Base-by-base conservation (phyloP, 371 early-diverging fungal genomes). In the Mucor saturninus region DNA sequence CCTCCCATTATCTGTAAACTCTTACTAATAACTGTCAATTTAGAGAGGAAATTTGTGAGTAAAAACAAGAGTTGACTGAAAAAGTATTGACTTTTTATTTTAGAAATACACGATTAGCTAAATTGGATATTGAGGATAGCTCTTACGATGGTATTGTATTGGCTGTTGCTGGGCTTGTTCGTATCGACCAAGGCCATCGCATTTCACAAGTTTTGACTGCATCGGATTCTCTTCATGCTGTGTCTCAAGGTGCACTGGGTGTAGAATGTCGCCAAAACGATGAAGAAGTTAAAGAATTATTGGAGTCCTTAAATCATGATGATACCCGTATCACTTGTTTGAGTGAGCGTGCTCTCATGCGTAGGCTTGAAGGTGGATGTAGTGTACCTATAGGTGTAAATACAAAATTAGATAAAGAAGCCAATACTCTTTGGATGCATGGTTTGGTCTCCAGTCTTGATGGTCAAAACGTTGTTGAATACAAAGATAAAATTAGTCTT, bases 321-420 rank as follows among this genome's bases (percentile, higher is more conserved):
- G 76, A 76, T 5, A 91, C 96, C 0, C 75, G 87, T 37, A 56
- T 93, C 38, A 71, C 86, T 21, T 94, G 95, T 59, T 71, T 80
- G 31, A 88, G 92, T 5, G 98, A 98, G 69, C 93, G 98, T n/a
- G 80, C 88, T 30, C 81, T 97, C 65, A 92, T 98, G 94, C 86
- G 94, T 26, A 78, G 74, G 28, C 75, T 98, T 21, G 96, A 98
- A 79, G 98, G 98, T 38, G 98, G 98, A 1, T 98, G 98, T 81
- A 91, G 89, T 59, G 97, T 98, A 54, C 98, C 98, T 5, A 91
- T 98, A 67, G 98, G 97, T 54, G 97, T 96, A 21, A 84, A 82
- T 66, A 86, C 95, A 2, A 66, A 64, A 51, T 80, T 86, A 71
- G 45, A 61, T 21, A 14, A 26, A 28, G 68, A 69, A 48, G 75